Evolutionary conservation across 352 stramenopile species (phyloP), one percentile per base, ranked within the genome.

Genomic region (Pythium aristosporum): DNA sequence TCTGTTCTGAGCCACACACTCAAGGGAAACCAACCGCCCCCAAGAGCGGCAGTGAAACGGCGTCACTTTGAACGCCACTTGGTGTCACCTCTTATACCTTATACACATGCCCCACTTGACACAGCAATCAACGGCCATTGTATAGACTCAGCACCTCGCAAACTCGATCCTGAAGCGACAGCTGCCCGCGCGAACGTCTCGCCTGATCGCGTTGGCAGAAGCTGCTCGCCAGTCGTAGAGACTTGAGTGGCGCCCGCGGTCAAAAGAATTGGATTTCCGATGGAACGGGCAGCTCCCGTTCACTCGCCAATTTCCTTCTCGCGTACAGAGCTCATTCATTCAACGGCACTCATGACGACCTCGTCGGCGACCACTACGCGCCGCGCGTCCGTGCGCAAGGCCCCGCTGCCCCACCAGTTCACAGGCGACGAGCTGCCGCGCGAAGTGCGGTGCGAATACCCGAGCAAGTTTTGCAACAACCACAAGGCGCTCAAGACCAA

Each of bases 401-500:
- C 32, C 15, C 16, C 32, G 30, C 57, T 5, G 21, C 34, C 23
- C 34, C n/a, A 23, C 10, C n/a, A 15, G 30, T 12, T 28, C 18
- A 48, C 25, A 3, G 28, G 23, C 28, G 43, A 36, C 8, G 20
- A 39, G 39, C 53, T 60, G 25, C 54, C 54, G 30, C 56, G n/a
- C 28, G 56, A 61, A 20, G 13, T 58, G 52, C 53, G 46, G 10
- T 75, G 69, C 65, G 37, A 67, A 39, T 75, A 75, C 56, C 55
- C 59, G 30, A 72, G 62, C 61, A 73, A 73, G 46, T 60, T 63
- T 34, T 75, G 69, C 42, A 47, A 43, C 39, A 72, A 69, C 52
- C 20, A 34, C 16, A 57, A 63, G 13, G 61, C 46, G 6, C 50
- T 44, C 44, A 72, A 75, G 44, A 47, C 39, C n/a, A 72, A 70